Evolutionary conservation across 495 filamentous ascomycete genomes (phyloP).

Genomic region (Xylaria acuta): DNA sequence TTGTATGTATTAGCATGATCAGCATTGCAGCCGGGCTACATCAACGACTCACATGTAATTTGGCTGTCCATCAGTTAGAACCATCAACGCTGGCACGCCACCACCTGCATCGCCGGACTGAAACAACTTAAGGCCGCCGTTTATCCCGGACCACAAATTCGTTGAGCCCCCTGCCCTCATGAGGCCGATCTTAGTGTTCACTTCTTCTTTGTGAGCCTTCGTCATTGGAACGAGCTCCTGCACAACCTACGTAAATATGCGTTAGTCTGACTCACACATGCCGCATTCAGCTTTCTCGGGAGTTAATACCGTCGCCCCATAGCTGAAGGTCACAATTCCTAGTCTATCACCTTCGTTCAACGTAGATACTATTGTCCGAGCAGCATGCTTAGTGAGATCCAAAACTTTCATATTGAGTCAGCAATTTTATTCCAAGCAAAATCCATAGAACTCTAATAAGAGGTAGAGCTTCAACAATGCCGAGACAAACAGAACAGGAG

Average conservation of each 20-base stretch:
- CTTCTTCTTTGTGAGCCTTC: conserved; percentile 36
- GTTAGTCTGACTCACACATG: background rate
- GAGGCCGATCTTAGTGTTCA: conserved; percentile 39
- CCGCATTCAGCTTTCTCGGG: background rate
- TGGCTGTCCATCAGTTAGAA: conserved; percentile 55
- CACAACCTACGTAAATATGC: conserved; percentile 38
- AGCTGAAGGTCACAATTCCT: conserved; percentile 53
- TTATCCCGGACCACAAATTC: conserved; percentile 53
- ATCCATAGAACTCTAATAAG: background rate
- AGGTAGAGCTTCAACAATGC: background rate
- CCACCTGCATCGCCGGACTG: conserved; percentile 24
- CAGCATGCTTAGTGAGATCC: conserved; percentile 55
- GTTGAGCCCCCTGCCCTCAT: conserved; percentile 40
- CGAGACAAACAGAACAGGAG: background rate
- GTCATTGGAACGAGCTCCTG: conserved; percentile 49
- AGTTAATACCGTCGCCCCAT: conserved; percentile 33
- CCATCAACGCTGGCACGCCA: conserved; percentile 50
- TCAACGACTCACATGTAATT: conserved; percentile 43
- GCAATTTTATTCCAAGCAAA: background rate
- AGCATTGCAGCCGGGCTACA: background rate
- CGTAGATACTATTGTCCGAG: conserved; percentile 51
- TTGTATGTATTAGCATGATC: background rate
- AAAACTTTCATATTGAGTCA: conserved; percentile 34
- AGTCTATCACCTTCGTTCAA: conserved; percentile 49
- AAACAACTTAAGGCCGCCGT: conserved; percentile 45